phyloP scores from a whole-genome alignment of 2,329 filamentous ascomycete species.

The Colletotrichum aenigma region DNA sequence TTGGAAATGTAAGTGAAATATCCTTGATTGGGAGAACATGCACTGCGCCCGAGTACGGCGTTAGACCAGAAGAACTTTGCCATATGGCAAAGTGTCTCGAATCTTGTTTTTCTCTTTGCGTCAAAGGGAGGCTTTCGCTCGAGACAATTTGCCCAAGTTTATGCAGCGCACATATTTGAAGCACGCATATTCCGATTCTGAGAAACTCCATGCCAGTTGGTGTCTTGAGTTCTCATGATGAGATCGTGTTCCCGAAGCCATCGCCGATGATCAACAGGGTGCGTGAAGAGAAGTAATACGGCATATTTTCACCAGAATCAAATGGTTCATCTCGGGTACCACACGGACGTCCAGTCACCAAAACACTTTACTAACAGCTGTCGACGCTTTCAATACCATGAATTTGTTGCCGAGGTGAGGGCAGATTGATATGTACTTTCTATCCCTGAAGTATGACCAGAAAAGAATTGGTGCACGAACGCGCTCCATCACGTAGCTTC shows the following conservation, averaged over 20 bases:
- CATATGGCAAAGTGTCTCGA: background rate
- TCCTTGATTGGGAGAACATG: background rate
- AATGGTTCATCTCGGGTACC: background rate
- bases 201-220: background rate
- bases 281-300: background rate
- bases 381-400: background rate
- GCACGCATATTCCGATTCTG: background rate
- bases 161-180: background rate
- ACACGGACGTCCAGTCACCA: background rate
- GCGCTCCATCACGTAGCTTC: background rate
- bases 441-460: background rate
- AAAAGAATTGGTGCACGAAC: background rate
- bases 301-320: background rate
- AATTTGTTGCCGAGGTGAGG: background rate
- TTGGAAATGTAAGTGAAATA: background rate
- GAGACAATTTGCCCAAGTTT: background rate
- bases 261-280: background rate
- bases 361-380: background rate
- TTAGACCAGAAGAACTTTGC: background rate
- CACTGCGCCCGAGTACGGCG: background rate
- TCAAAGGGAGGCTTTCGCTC: background rate
- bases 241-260: background rate
- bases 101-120: background rate
- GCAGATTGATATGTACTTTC: background rate
- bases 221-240: background rate